Base-by-base conservation (phyloP, 2,329 filamentous ascomycete genomes). In the Cercospora citrullina region DNA sequence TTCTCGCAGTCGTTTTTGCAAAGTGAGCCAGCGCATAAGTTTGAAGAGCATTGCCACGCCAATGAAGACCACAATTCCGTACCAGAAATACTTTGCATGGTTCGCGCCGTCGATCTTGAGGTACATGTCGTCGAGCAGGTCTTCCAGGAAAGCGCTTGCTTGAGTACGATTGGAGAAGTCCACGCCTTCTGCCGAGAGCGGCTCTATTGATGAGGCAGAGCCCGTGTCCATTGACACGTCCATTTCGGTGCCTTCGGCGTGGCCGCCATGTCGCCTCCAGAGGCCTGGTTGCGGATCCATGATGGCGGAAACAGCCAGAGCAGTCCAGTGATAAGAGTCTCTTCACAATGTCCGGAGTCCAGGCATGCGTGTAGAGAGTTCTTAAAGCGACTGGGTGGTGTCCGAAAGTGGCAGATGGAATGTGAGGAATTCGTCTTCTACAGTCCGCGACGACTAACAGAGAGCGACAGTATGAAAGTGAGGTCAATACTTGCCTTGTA, bases 1-100 rank as follows among this genome's bases (percentile, higher is more conserved):
- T 16, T 77, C 77, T 64, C 77, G 72, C 26, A 80, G 68, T 68
- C 79, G 79, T 18, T 51, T 74, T 72, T 77, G 76, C 14, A 77
- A 68, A 10, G 70, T 75, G 23, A 73, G 65, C 42, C 68, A 77
- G 69, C 73, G 66, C 14, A 71, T 64, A 9, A 76, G 68, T 59
- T 80, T 79, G 70, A 75, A 74, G 6, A 79, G 67, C 8, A 75
- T 73, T n/a, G 72, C 73, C 21, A 78, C 68, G 1, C 59, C 77
- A 45, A 81, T 75, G 5, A 80, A 71, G 9, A 76, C 74, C 16
- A 77, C 77, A 26, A 80, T 72, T 2, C 79, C 80, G 63, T 79
- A 81, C 80, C 79, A 81, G 67, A 81, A 81, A 64, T 78, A 73
- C 39, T 76, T 74, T 1, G 80, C 79, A 64, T 78, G 77, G 31